Conservation (phyloP, 1,284 basidiomycete genomes). For the Leccinum griseonigrum region DNA sequence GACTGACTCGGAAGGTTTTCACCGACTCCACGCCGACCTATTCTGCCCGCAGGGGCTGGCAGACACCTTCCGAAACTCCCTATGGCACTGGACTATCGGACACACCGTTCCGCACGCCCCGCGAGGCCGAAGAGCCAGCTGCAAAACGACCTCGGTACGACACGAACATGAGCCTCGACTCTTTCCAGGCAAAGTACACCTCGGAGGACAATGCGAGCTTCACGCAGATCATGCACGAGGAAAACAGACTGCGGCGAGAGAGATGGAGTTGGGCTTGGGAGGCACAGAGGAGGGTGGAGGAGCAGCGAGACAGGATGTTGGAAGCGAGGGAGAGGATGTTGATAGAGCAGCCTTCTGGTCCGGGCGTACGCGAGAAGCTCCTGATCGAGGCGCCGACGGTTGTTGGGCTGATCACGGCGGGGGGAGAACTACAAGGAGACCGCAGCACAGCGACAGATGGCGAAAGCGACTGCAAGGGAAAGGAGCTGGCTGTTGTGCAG, state of each 20-base stretch:
- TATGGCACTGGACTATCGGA: slow-evolving; percentile 59
- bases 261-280: slow-evolving; percentile 90
- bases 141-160: slow-evolving; percentile 60
- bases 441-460: slow-evolving; percentile 20
- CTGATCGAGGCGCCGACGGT: slow-evolving; percentile 56
- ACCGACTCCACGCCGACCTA: slow-evolving; percentile 44
- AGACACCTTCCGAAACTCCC: slow-evolving; percentile 66
- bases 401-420: slow-evolving; percentile 54
- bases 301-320: slow-evolving; percentile 57
- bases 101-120: slow-evolving; percentile 56
- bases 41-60: slow-evolving; percentile 37
- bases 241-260: slow-evolving; percentile 79
- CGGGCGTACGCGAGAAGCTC: slow-evolving; percentile 67
- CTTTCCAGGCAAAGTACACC: slow-evolving; percentile 87
- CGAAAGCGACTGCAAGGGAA: slow-evolving; percentile 31
- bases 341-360: slow-evolving; percentile 59
- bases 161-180: slow-evolving; percentile 66
- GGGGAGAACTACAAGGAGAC: slow-evolving; percentile 27
- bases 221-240: slow-evolving; percentile 83
- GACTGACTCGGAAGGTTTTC: too few species aligned
- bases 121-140: slow-evolving; percentile 37
- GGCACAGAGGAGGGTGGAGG: slow-evolving; percentile 77
- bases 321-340: slow-evolving; percentile 65
- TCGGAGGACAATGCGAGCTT: slow-evolving; percentile 96
- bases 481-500: slow-evolving; percentile 19